These are phyloP conservation scores for Arabidopsis hybrid DNA, from an alignment of 441 rosid genomes.

Conservation along the genomic window DNA sequence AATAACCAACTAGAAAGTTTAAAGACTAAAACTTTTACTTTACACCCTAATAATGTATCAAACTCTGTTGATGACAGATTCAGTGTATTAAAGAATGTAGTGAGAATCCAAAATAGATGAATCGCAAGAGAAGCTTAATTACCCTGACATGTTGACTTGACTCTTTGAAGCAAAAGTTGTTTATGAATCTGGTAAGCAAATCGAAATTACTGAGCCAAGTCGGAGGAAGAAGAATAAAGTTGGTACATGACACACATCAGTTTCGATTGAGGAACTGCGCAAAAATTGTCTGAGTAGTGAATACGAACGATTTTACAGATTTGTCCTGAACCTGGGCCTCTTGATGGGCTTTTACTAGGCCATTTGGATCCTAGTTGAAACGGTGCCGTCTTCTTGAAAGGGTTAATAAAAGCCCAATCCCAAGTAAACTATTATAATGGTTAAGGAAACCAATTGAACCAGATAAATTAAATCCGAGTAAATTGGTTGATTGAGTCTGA, in stretches of 20 bases:
- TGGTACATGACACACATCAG: not conserved
- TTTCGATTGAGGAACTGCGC: not conserved
- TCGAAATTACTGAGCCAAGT: not conserved
- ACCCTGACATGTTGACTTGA: conserved; percentile 41
- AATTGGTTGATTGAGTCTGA: too few species aligned
- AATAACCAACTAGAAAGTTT: not conserved
- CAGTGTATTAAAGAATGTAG: not conserved
- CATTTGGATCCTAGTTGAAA: not conserved
- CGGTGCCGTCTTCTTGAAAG: too few species aligned
- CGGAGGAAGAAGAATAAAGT: not conserved
- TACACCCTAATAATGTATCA: not conserved
- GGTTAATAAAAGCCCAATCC: too few species aligned
- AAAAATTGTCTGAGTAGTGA: not conserved
- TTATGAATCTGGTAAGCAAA: conserved; percentile 16
- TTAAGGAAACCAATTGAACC: too few species aligned
- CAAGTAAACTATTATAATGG: too few species aligned
- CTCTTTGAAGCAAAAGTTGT: conserved; percentile 2
- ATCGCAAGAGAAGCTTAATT: conserved; percentile 16
- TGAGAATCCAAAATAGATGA: not conserved
- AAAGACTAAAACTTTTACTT: not conserved
- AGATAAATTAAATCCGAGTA: too few species aligned
- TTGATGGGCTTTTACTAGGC: conserved; percentile 5
- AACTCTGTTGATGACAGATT: not conserved
- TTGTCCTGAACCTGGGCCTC: not conserved
- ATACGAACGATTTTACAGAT: not conserved